These are phyloP conservation scores for Saccharomycopsis hybrid DNA, from an alignment of 1,139 yeast species.

Conservation along the genomic window DNA sequence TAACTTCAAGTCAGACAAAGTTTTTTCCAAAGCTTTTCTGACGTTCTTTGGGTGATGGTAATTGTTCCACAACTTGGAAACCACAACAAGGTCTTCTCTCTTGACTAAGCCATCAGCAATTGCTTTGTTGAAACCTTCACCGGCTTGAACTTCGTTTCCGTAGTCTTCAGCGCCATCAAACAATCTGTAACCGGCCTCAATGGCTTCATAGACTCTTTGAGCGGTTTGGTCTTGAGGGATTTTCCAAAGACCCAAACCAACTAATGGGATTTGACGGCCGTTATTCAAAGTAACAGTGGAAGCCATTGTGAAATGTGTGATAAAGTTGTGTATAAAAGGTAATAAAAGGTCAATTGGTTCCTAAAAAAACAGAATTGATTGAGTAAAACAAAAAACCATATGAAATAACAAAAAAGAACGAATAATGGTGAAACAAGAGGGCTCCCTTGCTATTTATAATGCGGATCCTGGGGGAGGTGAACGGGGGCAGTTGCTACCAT, in stretches of 20 bases:
- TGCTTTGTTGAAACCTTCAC: constrained; percentile 60
- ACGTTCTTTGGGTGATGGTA: constrained; percentile 58
- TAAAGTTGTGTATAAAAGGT: background rate
- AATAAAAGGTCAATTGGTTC: background rate
- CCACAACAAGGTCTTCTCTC: constrained; percentile 67
- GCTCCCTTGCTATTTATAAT: background rate
- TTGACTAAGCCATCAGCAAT: constrained; percentile 59
- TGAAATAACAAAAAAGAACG: background rate
- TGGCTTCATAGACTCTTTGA: constrained; percentile 57
- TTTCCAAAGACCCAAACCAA: constrained; percentile 69
- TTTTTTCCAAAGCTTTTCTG: constrained; percentile 49
- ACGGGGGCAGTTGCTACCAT: no score
- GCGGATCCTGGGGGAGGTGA: background rate
- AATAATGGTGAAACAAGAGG: no score
- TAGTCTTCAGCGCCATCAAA: constrained; percentile 77
- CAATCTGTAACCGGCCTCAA: constrained; percentile 64
- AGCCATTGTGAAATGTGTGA: constrained; percentile 7
- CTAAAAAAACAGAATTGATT: background rate
- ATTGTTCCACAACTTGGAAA: constrained; percentile 77
- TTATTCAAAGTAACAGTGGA: constrained; percentile 44
- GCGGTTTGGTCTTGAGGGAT: constrained; percentile 51
- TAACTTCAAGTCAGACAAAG: constrained; percentile 55
- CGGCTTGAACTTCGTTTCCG: constrained; percentile 71
- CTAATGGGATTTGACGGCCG: constrained; percentile 54
- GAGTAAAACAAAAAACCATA: background rate